Evolutionary conservation across 192 early-diverging fungal genomes (phyloP), one percentile per base, ranked within the genome.

Genomic region (Coemansia umbellata): DNA sequence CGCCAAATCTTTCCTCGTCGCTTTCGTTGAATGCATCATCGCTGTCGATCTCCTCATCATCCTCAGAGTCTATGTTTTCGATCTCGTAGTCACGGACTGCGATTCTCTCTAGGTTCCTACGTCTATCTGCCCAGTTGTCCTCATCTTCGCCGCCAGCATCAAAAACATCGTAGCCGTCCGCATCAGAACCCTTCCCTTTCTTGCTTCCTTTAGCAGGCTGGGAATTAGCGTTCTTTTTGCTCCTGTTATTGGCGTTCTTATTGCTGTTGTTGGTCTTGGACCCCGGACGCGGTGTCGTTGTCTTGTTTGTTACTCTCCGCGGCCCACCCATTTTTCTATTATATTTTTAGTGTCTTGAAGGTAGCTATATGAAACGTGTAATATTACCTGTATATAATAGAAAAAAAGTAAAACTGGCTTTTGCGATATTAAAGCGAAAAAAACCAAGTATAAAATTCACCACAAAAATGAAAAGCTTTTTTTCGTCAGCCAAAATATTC

Each of bases 1-100:
- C 60, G 23, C 86, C 88, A 58, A 90, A 97, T 43, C 83, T 68
- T 43, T 93, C 88, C 42, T 94, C 91, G 52, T 94, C 92, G 37
- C 76, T 79, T 11, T 85, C 85, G 42, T 91, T 81, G 73, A 94
- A 94, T 5, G 92, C 92, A 23, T 87, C 91, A 55, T 97, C 93
- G 33, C 91, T 90, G 30, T 89, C 85, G 40, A 95, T 93, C 49
- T 95, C 93, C 58, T 97, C 93, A 58, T 97, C 93, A 61, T 97
- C 92, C 49, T 93, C 91, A 4, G 82, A 76, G 19, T 88, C 82
- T 30, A 96, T 90, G 19, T 81, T 71, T 31, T 85, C 88, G 5
- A 83, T 80, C 47, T 91, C 80, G 66, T 87, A 91, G 52, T 77
- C 68, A 8, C 72, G 65, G 18, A 75, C 72, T 13, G 42, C 62